These are phyloP conservation scores for Vitis rotundifolia DNA, from an alignment of 164 flowering plant species.

Conservation along the genomic window DNA sequence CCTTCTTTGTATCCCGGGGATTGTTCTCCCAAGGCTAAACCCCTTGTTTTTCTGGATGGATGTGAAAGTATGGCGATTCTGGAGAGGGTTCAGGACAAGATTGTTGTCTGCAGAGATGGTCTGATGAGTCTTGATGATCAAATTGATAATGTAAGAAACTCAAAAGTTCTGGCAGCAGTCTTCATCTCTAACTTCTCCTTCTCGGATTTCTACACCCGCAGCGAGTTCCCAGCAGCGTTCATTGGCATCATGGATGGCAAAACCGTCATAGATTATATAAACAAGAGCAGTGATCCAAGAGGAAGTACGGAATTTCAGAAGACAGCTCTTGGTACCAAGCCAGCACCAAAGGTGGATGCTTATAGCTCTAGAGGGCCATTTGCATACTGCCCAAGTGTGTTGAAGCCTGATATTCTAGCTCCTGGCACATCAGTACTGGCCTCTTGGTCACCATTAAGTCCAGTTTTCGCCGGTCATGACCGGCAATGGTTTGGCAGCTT, in stretches of 20 bases:
- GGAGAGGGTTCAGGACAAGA: background rate
- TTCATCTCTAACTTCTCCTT: constrained; percentile 11
- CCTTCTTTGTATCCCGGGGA: constrained; percentile 17
- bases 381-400: constrained; percentile 19
- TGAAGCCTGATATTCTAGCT: constrained; percentile 43
- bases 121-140: background rate
- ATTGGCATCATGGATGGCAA: constrained; percentile 7
- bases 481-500: constrained; percentile 14
- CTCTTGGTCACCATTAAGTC: constrained; percentile 26
- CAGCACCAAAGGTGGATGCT: constrained; percentile 32
- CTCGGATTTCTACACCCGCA: background rate
- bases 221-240: constrained; percentile 17
- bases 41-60: constrained; percentile 11
- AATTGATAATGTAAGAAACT: constrained; percentile 3
- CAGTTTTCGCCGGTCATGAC: background rate
- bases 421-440: constrained; percentile 33
- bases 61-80: constrained; percentile 6
- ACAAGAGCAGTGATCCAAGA: background rate
- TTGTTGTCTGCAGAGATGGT: constrained; percentile 18
- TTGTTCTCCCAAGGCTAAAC: background rate
- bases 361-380: constrained; percentile 44
- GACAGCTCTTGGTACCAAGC: constrained; percentile 16
- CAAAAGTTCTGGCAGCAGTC: constrained; percentile 16
- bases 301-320: constrained; percentile 23
- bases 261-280: constrained; percentile 17